These are phyloP conservation scores for Suhomyces chickasaworum DNA, from an alignment of 1,139 yeast genomes.

Conservation along the genomic window DNA sequence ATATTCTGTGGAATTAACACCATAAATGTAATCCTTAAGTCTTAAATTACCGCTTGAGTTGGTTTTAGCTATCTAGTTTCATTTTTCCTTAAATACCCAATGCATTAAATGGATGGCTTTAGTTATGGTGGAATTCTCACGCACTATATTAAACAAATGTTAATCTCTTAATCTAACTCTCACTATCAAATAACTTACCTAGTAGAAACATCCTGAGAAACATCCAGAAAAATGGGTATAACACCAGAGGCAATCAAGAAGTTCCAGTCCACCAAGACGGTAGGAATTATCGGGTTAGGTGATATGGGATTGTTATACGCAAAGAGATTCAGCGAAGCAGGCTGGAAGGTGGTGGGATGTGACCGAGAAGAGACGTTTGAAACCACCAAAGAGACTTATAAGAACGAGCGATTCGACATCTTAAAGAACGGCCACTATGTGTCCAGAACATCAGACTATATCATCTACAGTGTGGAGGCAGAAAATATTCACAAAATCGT, in stretches of 20 bases:
- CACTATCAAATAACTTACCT: background rate
- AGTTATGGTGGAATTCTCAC: too few relatives aligned
- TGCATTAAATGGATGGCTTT: too few relatives aligned
- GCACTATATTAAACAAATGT: too few relatives aligned
- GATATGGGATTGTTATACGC: conserved; percentile 96
- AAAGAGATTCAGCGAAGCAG: conserved; percentile 70
- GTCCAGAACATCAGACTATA: conserved; percentile 75
- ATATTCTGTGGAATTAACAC: too few relatives aligned
- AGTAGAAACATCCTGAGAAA: background rate
- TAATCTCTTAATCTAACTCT: too few relatives aligned
- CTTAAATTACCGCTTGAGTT: too few relatives aligned
- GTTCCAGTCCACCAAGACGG: conserved; percentile 39
- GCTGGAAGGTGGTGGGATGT: conserved; percentile 91
- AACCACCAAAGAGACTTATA: conserved; percentile 43
- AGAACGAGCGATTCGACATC: conserved; percentile 52
- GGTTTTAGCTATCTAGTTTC: too few relatives aligned
- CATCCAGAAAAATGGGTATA: background rate
- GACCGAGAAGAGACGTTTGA: conserved; percentile 74
- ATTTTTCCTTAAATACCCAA: too few relatives aligned
- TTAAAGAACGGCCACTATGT: conserved; percentile 79
- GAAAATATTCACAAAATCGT: conserved; percentile 77
- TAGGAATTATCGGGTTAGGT: conserved; percentile 94
- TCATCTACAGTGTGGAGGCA: conserved; percentile 89
- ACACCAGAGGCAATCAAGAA: conserved; percentile 2
- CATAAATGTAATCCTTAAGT: too few relatives aligned